Evolutionary conservation across 2,329 filamentous ascomycete genomes (phyloP), one percentile per base, ranked within the genome.

Genomic region (Teratosphaeria gauchensis): DNA sequence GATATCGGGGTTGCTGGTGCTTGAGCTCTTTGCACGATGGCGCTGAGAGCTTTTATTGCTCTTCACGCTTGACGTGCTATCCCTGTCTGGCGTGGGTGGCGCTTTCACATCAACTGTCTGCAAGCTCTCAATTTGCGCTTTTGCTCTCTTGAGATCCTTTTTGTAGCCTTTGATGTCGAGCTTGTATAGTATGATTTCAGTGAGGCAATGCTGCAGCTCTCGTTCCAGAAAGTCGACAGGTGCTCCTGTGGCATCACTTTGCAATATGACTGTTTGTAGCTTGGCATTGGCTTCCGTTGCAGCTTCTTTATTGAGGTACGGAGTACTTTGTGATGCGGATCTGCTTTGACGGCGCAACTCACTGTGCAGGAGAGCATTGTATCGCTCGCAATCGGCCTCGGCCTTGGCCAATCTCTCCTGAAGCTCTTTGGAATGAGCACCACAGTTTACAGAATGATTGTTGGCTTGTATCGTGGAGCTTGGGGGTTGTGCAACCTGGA

Each of bases 141-240:
- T 63, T 4, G 67, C 68, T 7, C 60, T 65, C 59, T 63, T 67
- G 16, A 73, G 62, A 33, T 73, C 70, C 55, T 73, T 72, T 62
- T 74, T 77, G 67, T 78, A 80, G 16, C 75, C 75, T 56, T 72
- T 74, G 56, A 78, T 71, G 56, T 80, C 77, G 32, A 79, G 71
- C 63, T 78, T 79, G 68, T 77, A 78, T 55, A 76, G 71, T 28
- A 78, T 74, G 57, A 78, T 78, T 54, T 80, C 77, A n/a, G 74
- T 66, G 35, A 78, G 69, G 53, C 63, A 68, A 38, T 67, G 59
- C 53, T 67, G 56, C 7, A 68, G 54, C 51, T 68, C 64, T 51
- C 60, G 58, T 56, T 68, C 66, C 55, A 79, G 62, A 16, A 62
- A 30, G 0, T 53, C 52, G 14, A 9, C 11, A n/a, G 52, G 19